Conservation (phyloP, 306 rosid genomes). For the Cucumis melo region DNA sequence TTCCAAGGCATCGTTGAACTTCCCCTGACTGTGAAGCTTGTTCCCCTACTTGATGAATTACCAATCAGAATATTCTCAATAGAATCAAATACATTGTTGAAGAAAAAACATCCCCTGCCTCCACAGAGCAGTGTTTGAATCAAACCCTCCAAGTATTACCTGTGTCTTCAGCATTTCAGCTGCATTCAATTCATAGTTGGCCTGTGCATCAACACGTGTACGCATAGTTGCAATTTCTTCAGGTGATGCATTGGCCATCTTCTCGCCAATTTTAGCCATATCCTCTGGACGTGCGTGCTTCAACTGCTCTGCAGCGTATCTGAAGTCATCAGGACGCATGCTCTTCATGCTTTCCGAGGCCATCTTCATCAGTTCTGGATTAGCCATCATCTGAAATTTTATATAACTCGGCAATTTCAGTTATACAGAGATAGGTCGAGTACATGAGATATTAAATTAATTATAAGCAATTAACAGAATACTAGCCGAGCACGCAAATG, state of each 20-base stretch:
- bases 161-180: conserved; percentile 87
- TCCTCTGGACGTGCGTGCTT: conserved; percentile 84
- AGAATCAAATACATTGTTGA: neutral
- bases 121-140: neutral
- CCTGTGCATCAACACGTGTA: conserved; percentile 52
- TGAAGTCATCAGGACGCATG: conserved; percentile 72
- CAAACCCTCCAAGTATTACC: conserved; percentile 19
- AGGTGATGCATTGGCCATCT: conserved; percentile 72
- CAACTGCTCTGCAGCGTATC: conserved; percentile 72
- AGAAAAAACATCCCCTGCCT: neutral
- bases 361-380: conserved; percentile 86
- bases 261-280: conserved; percentile 87
- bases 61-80: conserved; percentile 8
- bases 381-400: conserved; percentile 76
- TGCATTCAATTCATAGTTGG: conserved; percentile 48
- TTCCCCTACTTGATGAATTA: conserved; percentile 55
- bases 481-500: neutral
- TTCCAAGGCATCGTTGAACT: conserved; percentile 51
- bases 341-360: conserved; percentile 91
- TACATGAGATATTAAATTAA: neutral
- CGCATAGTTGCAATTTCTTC: conserved; percentile 79
- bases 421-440: neutral
- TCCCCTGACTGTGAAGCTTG: conserved; percentile 73
- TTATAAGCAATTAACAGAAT: neutral
- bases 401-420: neutral